Conservation (phyloP, 164 flowering plant genomes). For the Vitis rupestris region DNA sequence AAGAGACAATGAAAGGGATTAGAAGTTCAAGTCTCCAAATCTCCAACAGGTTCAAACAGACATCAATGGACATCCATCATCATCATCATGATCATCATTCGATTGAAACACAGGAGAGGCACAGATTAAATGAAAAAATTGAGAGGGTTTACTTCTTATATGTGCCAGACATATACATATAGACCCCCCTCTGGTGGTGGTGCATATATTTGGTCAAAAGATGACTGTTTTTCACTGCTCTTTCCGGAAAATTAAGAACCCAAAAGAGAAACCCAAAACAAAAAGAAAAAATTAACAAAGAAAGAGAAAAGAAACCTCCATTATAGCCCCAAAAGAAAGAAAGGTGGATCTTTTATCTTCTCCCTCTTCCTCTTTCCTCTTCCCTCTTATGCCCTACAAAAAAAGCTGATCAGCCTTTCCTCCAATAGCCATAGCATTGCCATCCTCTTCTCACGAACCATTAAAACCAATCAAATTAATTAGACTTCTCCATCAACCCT, state of each 20-base stretch:
- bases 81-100: neutral
- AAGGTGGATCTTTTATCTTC: neutral
- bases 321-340: constrained; percentile 7
- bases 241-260: constrained; percentile 5
- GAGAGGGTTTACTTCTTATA: constrained; percentile 12
- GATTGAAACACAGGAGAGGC: neutral
- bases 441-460: constrained; percentile 1
- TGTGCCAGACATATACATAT: constrained; percentile 18
- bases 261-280: neutral
- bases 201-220: constrained; percentile 14
- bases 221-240: neutral
- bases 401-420: neutral
- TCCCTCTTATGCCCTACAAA: constrained; percentile 4
- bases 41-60: neutral
- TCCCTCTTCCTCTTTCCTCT: neutral
- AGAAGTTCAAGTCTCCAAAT: too few species aligned
- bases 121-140: constrained; percentile 6
- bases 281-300: neutral
- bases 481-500: constrained; percentile 19
- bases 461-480: constrained; percentile 22
- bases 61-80: neutral
- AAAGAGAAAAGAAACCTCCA: constrained; percentile 9
- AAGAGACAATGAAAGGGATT: too few species aligned
- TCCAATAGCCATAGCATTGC: neutral
- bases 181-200: constrained; percentile 15